Conservation (phyloP, 1,284 basidiomycete species). For the Cystobasidium pallidum region DNA sequence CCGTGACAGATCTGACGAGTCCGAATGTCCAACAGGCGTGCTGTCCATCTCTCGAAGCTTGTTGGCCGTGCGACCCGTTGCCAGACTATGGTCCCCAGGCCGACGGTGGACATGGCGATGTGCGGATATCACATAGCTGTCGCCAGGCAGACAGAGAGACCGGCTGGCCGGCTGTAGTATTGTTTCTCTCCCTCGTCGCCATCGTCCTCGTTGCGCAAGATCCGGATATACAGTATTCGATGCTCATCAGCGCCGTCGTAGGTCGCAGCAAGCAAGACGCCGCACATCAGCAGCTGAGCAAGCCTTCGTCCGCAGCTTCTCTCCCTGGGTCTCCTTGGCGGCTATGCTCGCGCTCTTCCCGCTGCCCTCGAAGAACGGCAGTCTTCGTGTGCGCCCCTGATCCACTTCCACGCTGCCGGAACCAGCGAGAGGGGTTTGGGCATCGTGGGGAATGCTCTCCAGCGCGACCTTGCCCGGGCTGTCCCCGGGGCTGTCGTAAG, state of each 20-base stretch:
- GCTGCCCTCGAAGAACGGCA: slow-evolving; percentile 29
- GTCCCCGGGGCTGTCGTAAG: slow-evolving; percentile 31
- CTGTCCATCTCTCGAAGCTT: too few species aligned
- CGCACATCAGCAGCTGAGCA: background rate
- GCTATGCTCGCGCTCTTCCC: background rate
- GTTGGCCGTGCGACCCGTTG: too few species aligned
- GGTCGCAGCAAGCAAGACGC: background rate
- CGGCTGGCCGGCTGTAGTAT: too few species aligned
- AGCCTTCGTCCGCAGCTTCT: background rate
- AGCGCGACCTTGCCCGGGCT: background rate
- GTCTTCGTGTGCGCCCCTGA: slow-evolving; percentile 17
- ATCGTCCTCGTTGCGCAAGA: too few species aligned
- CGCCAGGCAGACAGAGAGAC: too few species aligned
- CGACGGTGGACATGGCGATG: background rate
- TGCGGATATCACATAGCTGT: background rate
- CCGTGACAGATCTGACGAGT: too few species aligned
- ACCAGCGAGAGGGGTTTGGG: slow-evolving; percentile 37
- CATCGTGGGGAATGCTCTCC: slow-evolving; percentile 38
- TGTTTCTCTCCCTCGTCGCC: too few species aligned
- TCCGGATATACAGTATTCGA: too few species aligned
- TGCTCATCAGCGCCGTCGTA: slow-evolving; percentile 8
- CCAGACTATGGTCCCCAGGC: background rate
- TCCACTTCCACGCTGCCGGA: slow-evolving; percentile 38
- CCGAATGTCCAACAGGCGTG: too few species aligned
- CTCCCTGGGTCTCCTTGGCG: background rate